Conservation (phyloP, 768 basidiomycete species). For the Cubamyces lactineus region DNA sequence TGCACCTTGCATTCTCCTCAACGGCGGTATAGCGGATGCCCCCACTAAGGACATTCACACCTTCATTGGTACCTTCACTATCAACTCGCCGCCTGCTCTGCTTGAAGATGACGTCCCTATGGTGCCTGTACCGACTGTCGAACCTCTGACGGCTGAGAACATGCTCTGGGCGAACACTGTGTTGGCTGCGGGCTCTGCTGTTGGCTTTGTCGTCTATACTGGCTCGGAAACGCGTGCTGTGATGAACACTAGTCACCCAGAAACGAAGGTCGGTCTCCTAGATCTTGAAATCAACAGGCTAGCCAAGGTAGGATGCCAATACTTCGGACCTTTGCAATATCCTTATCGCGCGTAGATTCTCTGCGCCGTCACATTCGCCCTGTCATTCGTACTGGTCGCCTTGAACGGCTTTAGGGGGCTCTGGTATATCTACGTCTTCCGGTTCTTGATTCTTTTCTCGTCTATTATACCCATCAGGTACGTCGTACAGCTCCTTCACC, state of each 20-base stretch:
- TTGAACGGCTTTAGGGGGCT: constrained; percentile 93
- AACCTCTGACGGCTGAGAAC: constrained; percentile 94
- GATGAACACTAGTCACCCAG: constrained; percentile 98
- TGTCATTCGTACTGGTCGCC: constrained; percentile 91
- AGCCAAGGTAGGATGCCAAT: constrained; percentile 69
- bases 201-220: constrained; percentile 94
- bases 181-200: constrained; percentile 89
- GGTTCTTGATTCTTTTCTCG: constrained; percentile 97
- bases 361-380: constrained; percentile 89
- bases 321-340: background rate
- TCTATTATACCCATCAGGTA: constrained; percentile 99
- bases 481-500: constrained; percentile 29
- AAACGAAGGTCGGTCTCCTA: constrained; percentile 89
- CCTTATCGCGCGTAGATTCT: constrained; percentile 64
- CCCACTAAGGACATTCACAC: constrained; percentile 97
- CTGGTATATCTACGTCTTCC: constrained; percentile 96
- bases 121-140: constrained; percentile 52
- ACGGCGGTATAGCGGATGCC: constrained; percentile 67
- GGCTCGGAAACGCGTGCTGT: constrained; percentile 95
- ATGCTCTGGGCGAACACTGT: constrained; percentile 98
- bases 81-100: constrained; percentile 52
- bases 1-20: constrained; percentile 5
- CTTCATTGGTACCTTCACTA: constrained; percentile 91
- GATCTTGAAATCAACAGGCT: constrained; percentile 95
- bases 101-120: constrained; percentile 42